Base-by-base conservation (phyloP, 805 yeast species). In the Osmozyma mogii region DNA sequence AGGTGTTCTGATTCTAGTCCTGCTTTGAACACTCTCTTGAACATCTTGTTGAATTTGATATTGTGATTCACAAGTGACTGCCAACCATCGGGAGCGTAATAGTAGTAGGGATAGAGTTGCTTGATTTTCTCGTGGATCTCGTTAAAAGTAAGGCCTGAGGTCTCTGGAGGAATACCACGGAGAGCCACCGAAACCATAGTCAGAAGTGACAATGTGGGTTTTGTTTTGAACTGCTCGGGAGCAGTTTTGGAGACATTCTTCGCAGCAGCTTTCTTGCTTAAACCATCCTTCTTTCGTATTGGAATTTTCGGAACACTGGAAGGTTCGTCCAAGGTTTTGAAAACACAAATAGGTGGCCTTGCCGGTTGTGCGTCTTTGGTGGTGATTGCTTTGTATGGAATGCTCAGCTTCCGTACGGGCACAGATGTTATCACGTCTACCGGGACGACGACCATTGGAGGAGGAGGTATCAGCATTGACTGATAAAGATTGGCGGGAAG, bases 1-100 rank as follows among this genome's bases (percentile, higher is more conserved):
- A 84, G 59, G 94, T 95, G 88, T 34, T 95, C 95, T n/a, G 94
- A 92, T 44, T 83, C 92, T 20, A 37, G 24, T 17, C 37, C 50
- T 36, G 81, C 79, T 22, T 85, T 75, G 30, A 29, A 34, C 10
- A 82, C 78, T 47, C 82, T 82, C 30, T 74, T 68, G 60, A 89
- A 92, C 5, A 89, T 78, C 56, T 84, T 85, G 56, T 87, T 87
- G 41, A 85, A 65, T 14, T 89, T 80, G 22, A 92, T 64, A 45
- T 87, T 88, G 57, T 92, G 98, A 29, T 94, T 72, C 12, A 92
- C 94, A 0, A 94, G 76, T 48, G 84, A 80, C 58, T 92, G 98
- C 98, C 98, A 92, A 3, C 97, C 97, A 53, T 87, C 95, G 0
- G 94, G 89, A 46, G 96, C 88, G 56, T 84, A 89, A 45, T 78